Evolutionary conservation across 805 yeast genomes (phyloP).

Genomic region (Limtongozyma cylindracea): DNA sequence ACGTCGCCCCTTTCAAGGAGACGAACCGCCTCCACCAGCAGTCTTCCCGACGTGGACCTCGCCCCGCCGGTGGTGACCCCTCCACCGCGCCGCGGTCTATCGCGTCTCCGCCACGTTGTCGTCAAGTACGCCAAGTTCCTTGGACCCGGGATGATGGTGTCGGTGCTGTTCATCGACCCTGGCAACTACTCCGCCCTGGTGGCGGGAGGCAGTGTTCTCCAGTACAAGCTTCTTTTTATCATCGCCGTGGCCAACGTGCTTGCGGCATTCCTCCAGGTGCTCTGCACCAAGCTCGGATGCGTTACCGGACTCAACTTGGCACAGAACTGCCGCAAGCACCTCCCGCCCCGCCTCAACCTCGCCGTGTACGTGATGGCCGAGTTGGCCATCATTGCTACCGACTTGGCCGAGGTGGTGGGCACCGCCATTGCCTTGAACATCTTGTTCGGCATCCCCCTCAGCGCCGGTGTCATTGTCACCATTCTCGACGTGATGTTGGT

Average conservation of each 20-base stretch:
- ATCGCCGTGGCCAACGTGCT: constrained; percentile 58
- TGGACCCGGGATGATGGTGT: too few species aligned
- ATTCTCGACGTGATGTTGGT: constrained; percentile 71
- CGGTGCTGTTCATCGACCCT: too few species aligned
- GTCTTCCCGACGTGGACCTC: too few species aligned
- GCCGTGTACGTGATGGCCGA: constrained; percentile 60
- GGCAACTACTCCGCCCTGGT: constrained; percentile 66
- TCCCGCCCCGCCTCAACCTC: constrained; percentile 35
- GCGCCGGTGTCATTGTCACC: constrained; percentile 67
- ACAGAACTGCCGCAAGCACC: constrained; percentile 54
- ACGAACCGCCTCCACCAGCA: too few species aligned
- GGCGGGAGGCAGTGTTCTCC: constrained; percentile 75
- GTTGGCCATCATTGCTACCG: constrained; percentile 82
- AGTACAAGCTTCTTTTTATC: constrained; percentile 56
- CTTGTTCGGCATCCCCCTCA: constrained; percentile 52
- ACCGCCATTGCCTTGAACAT: constrained; percentile 85
- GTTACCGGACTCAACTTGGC: constrained; percentile 90
- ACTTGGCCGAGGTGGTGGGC: constrained; percentile 94
- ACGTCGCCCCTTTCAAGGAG: too few species aligned
- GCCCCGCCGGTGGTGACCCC: too few species aligned
- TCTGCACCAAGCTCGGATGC: constrained; percentile 75
- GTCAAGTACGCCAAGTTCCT: constrained; percentile 35
- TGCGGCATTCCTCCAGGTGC: constrained; percentile 68
- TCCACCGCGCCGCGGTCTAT: too few species aligned
- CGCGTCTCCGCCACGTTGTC: constrained; percentile 1